Base-by-base conservation (phyloP, 2,329 filamentous ascomycete genomes). In the Pseudomassariella vexata region DNA sequence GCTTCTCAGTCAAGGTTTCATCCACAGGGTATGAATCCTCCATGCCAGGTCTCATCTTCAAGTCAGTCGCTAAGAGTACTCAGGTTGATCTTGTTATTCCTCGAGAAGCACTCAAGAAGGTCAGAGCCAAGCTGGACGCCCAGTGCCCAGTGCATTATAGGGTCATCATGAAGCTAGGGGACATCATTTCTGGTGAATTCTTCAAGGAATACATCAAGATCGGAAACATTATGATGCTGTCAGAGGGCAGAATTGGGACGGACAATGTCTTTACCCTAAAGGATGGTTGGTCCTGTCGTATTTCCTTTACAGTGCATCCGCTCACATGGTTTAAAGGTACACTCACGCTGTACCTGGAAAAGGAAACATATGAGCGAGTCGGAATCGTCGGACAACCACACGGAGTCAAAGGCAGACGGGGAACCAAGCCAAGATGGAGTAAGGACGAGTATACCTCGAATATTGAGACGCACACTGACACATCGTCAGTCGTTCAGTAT, bases 121-220 rank as follows among this genome's bases (percentile, higher is more conserved):
- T 85, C 4, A 64, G 65, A 45, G 52, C 67, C 19, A 70, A 70
- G 40, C 49, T 88, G 11, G 49, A 49, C 10, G 31, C 48, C 4
- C 45, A 44, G 6, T 44, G 46, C 5, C 67, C 70, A 2, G 43
- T 46, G 9, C 94, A 85, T 65, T 73, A 74, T 19, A 73, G 76
- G 38, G 76, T 94, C 3, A 73, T 76, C 44, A 79, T 94, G 72
- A 75, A 76, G 4, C 67, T 95, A 8, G 70, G 70, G 7, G 78
- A 86, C 37, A 52, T 96, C 5, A 54, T 96, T 1, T 70, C 82
- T 20, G 75, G 76, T 1, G 73, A 79, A 0, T 94, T 95, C 48
- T 88, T 95, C 49, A 82, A 75, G n/a, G 68, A 79, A 25, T 89
- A 94, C 52, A 80, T 96, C 44, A 94, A 94, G 56, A 72, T 70